Percentiles rank a stretch among this genome's conserved stretches.
Evolutionary conservation across 106 monocot genomes (phyloP).

Genomic region (Acorus calamus): DNA sequence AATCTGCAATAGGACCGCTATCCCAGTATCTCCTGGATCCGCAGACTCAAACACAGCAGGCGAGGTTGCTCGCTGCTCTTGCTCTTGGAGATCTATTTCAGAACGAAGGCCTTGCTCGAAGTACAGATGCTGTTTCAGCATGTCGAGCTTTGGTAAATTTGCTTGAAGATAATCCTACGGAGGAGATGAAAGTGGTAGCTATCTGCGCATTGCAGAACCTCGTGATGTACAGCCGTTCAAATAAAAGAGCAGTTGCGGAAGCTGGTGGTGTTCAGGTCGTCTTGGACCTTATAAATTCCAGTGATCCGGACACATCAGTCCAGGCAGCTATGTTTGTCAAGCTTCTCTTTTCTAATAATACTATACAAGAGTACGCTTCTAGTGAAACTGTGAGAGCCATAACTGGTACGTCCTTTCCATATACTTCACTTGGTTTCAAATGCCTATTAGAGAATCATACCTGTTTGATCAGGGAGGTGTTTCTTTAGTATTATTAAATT

Average conservation of each 20-base stretch:
- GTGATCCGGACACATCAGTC: slow-evolving; percentile 84
- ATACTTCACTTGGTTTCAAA: background rate
- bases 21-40: slow-evolving; percentile 95
- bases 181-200: slow-evolving; percentile 98
- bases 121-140: slow-evolving; percentile 77
- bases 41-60: slow-evolving; percentile 94
- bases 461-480: too few species aligned
- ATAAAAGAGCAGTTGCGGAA: slow-evolving; percentile 99
- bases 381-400: slow-evolving; percentile 97
- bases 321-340: slow-evolving; percentile 99
- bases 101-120: slow-evolving; percentile 81
- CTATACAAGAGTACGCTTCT: slow-evolving; percentile 96
- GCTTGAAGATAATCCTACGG: slow-evolving; percentile 95
- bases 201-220: slow-evolving; percentile 93
- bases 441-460: too few species aligned
- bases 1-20: slow-evolving; percentile 75
- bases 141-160: slow-evolving; percentile 94
- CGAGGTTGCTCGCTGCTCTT: slow-evolving; percentile 80
- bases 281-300: slow-evolving; percentile 74
- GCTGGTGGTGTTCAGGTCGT: slow-evolving; percentile 97
- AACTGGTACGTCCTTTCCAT: slow-evolving; percentile 47
- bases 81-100: slow-evolving; percentile 96
- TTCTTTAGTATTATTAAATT: too few species aligned
- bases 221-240: slow-evolving; percentile 82
- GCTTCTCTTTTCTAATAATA: slow-evolving; percentile 87